Conservation (phyloP, 208 protist genomes). For the Plasmodiophora brassicae region DNA sequence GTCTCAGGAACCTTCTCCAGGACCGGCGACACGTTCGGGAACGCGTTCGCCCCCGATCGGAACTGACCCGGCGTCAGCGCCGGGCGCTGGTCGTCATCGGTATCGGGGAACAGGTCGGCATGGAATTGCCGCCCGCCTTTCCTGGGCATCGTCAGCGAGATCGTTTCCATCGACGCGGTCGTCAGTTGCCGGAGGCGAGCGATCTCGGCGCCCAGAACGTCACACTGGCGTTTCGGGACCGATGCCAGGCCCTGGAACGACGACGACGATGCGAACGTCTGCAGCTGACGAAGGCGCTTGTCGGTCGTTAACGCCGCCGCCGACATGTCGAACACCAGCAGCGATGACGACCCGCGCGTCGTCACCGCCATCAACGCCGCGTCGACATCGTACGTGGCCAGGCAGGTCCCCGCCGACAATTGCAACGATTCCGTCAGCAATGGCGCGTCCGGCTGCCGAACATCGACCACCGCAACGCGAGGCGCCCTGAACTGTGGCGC, state of each 20-base stretch:
- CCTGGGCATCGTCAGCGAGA: not conserved
- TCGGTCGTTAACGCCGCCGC: too few species aligned
- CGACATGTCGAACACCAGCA: not conserved
- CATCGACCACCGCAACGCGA: not conserved
- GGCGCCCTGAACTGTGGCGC: not conserved
- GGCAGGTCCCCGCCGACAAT: not conserved
- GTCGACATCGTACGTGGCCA: not conserved
- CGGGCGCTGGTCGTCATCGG: not conserved
- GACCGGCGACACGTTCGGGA: not conserved
- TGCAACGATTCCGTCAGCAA: not conserved
- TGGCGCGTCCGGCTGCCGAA: not conserved
- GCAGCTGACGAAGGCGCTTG: not conserved
- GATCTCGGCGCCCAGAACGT: not conserved
- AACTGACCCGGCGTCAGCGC: not conserved
- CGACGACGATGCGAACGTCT: not conserved
- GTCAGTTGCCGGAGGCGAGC: not conserved
- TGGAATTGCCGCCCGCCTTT: not conserved
- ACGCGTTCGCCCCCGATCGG: not conserved
- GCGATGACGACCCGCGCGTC: not conserved
- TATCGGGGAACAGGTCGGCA: not conserved
- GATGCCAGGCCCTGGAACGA: not conserved
- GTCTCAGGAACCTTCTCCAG: not conserved
- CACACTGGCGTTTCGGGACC: not conserved
- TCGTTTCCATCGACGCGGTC: constrained; percentile 1
- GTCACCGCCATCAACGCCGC: not conserved